A percentile compares a stretch with the other conserved stretches of the same genome.
Conservation (phyloP, 345 rosid genomes). For the Odontarrhena argentea region DNA sequence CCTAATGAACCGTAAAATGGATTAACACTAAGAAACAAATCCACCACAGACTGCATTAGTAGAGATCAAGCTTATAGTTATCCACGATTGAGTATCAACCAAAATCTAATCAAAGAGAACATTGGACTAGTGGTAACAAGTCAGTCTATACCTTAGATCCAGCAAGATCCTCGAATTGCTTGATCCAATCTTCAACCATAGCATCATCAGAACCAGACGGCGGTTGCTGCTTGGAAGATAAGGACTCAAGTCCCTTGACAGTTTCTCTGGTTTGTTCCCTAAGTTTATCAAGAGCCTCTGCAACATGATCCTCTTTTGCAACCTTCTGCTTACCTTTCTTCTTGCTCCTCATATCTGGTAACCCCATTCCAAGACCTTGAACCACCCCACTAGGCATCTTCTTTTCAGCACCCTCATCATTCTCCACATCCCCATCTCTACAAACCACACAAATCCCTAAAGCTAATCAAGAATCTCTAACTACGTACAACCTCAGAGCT, state of each 20-base stretch:
- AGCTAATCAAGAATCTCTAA: constrained; percentile 19
- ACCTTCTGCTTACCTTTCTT: constrained; percentile 77
- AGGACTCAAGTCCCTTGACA: constrained; percentile 79
- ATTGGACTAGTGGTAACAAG: background rate
- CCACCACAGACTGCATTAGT: background rate
- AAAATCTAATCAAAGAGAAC: background rate
- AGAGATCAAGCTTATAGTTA: constrained; percentile 3
- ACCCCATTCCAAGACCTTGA: constrained; percentile 88
- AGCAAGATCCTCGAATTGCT: constrained; percentile 91
- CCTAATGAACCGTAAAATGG: background rate
- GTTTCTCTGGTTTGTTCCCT: constrained; percentile 87
- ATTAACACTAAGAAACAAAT: background rate
- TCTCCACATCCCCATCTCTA: constrained; percentile 50
- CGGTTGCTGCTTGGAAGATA: constrained; percentile 47
- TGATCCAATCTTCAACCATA: constrained; percentile 91
- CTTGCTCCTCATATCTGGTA: constrained; percentile 87
- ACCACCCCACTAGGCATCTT: constrained; percentile 66
- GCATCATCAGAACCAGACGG: constrained; percentile 63
- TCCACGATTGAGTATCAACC: background rate
- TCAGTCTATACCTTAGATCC: constrained; percentile 63
- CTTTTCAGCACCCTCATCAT: constrained; percentile 46
- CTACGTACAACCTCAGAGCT: background rate
- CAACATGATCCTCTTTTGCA: constrained; percentile 67
- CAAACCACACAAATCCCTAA: constrained; percentile 4
- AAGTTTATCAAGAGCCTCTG: constrained; percentile 82